Evolutionary conservation across 352 stramenopile genomes (phyloP).

Genomic region (Labyrinthula sp.): DNA sequence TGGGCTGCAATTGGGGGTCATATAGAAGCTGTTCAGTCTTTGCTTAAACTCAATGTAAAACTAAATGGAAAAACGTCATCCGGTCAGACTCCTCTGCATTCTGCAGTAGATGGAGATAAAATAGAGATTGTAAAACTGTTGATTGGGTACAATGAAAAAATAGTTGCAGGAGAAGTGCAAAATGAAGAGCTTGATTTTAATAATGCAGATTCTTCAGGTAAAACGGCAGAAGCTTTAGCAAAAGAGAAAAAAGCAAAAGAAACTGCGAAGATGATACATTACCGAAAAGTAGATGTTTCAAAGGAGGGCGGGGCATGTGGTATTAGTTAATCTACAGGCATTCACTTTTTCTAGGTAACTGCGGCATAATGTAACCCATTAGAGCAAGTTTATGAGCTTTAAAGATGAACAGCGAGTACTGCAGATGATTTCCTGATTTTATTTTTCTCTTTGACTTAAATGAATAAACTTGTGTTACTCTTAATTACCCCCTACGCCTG

Average conservation of each 20-base stretch:
- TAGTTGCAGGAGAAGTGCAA: slow-evolving; percentile 14
- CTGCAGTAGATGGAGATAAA: slow-evolving; percentile 9
- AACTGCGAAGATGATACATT: slow-evolving; percentile 25
- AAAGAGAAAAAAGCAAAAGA: slow-evolving; percentile 22
- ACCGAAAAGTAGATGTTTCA: too few species aligned
- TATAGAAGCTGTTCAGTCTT: slow-evolving; percentile 15
- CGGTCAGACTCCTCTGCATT: slow-evolving; percentile 21
- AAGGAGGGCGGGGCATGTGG: too few species aligned
- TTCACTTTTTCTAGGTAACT: too few species aligned
- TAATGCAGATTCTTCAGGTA: slow-evolving; percentile 8
- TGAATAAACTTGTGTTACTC: too few species aligned
- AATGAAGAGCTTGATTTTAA: slow-evolving; percentile 10
- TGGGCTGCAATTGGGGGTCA: slow-evolving; percentile 24
- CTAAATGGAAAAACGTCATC: slow-evolving; percentile 17
- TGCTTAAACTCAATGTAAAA: slow-evolving; percentile 7
- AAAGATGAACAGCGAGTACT: too few species aligned
- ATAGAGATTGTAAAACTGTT: slow-evolving; percentile 18
- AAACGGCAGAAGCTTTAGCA: slow-evolving; percentile 13
- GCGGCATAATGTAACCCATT: too few species aligned
- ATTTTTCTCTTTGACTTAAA: too few species aligned
- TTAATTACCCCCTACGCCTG: too few species aligned
- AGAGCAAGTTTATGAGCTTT: too few species aligned
- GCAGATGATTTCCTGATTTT: too few species aligned
- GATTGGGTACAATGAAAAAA: slow-evolving; percentile 25
- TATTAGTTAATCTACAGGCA: too few species aligned